Percentiles rank a stretch among this genome's conserved stretches.
These are phyloP conservation scores for Mimosa bimucronata DNA, from an alignment of 306 rosid genomes.

Conservation along the genomic window DNA sequence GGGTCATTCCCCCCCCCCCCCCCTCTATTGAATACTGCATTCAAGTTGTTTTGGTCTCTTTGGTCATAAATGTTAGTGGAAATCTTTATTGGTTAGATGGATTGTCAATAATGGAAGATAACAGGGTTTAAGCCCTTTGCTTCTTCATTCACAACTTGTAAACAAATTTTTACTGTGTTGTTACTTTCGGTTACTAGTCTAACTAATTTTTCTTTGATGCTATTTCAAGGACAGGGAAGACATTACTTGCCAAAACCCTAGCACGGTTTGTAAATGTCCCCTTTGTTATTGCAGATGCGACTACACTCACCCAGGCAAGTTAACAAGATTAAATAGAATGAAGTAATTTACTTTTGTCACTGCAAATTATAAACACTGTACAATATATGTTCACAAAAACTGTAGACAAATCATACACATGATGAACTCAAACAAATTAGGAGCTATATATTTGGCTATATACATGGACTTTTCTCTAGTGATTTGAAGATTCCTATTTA, in stretches of 20 bases:
- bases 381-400: conserved; percentile 15
- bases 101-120: background rate
- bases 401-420: background rate
- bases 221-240: conserved; percentile 99
- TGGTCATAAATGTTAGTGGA: background rate
- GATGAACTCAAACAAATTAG: conserved; percentile 1
- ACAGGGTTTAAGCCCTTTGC: conserved; percentile 24
- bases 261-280: conserved; percentile 98
- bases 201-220: conserved; percentile 62
- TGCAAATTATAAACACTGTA: background rate
- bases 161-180: conserved; percentile 2
- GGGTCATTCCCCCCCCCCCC: no score
- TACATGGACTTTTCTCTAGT: conserved; percentile 3
- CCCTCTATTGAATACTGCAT: conserved; percentile 1
- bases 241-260: conserved; percentile 98
- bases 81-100: conserved; percentile 7
- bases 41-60: conserved; percentile 5
- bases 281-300: conserved; percentile 96
- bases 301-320: conserved; percentile 97
- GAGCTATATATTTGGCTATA: background rate
- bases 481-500: conserved; percentile 8
- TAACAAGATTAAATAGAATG: background rate
- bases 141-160: conserved; percentile 19
- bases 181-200: conserved; percentile 47
- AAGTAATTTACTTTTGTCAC: background rate